These are phyloP conservation scores for Pulveroboletus ravenelii DNA, from an alignment of 768 basidiomycete genomes.

Conservation along the genomic window DNA sequence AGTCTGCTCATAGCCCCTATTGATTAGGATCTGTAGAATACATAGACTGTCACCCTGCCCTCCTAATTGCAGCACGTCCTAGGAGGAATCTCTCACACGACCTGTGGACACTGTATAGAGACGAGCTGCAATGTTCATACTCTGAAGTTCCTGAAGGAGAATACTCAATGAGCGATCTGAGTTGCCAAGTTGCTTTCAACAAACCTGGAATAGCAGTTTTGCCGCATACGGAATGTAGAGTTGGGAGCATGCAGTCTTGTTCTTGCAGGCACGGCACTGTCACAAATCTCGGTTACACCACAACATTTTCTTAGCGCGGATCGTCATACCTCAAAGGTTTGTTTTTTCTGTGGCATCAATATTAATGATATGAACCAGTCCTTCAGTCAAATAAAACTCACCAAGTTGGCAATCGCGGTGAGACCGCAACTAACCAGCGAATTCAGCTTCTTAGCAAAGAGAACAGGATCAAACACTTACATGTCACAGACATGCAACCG, in stretches of 20 bases:
- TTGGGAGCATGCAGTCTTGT: constrained; percentile 92
- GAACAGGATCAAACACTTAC: constrained; percentile 42
- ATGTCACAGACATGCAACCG: constrained; percentile 95
- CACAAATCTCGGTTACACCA: background rate
- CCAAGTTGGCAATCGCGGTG: constrained; percentile 94
- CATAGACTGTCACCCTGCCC: constrained; percentile 18
- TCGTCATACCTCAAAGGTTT: constrained; percentile 78
- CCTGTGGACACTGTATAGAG: constrained; percentile 84
- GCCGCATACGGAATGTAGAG: constrained; percentile 95
- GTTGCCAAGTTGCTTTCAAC: constrained; percentile 13
- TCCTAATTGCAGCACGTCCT: background rate
- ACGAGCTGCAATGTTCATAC: constrained; percentile 91
- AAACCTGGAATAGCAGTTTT: constrained; percentile 90
- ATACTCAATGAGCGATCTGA: background rate
- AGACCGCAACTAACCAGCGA: constrained; percentile 69
- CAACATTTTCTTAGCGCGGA: background rate
- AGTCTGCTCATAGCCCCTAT: constrained; percentile 10
- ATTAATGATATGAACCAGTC: constrained; percentile 11
- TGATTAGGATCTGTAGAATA: constrained; percentile 34
- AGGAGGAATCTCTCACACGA: constrained; percentile 61
- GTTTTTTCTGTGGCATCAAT: constrained; percentile 68
- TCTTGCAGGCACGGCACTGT: constrained; percentile 91
- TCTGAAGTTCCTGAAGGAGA: constrained; percentile 72
- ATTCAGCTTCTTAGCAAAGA: constrained; percentile 5
- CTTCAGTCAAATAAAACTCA: constrained; percentile 35